phyloP scores from a whole-genome alignment of 164 flowering plant species.

The Santalum album region DNA sequence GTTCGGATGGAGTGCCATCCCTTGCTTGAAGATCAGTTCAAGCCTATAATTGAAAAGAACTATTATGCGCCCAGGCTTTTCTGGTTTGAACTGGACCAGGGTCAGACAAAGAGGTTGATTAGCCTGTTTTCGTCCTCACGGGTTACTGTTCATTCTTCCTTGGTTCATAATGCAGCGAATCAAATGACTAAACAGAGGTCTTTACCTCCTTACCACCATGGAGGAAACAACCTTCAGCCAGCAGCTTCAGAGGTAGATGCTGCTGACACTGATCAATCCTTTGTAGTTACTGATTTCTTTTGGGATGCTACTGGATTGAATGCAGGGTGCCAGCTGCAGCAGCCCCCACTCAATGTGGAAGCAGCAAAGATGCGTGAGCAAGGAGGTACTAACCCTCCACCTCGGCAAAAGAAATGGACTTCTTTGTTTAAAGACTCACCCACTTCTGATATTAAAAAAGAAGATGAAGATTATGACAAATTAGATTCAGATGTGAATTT shows the following conservation, averaged over 20 bases:
- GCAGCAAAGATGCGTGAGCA: no score
- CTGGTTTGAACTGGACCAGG: slow-evolving; percentile 2
- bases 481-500: neutral
- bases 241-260: neutral
- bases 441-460: neutral
- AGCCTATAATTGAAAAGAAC: neutral
- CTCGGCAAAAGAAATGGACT: neutral
- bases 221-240: neutral
- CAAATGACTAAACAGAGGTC: no score
- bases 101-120: neutral
- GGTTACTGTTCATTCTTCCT: no score
- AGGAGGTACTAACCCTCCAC: no score
- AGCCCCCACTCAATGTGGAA: no score
- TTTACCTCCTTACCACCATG: neutral
- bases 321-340: no score
- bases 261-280: no score
- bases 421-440: neutral
- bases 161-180: no score
- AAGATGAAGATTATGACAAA: neutral
- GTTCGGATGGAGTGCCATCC: neutral
- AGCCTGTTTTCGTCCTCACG: neutral
- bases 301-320: no score
- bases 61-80: neutral
- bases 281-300: no score
- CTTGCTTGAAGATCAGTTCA: slow-evolving; percentile 2